Evolutionary conservation across 495 filamentous ascomycete genomes (phyloP), one percentile per base, ranked within the genome.

Genomic region (Podospora australis): DNA sequence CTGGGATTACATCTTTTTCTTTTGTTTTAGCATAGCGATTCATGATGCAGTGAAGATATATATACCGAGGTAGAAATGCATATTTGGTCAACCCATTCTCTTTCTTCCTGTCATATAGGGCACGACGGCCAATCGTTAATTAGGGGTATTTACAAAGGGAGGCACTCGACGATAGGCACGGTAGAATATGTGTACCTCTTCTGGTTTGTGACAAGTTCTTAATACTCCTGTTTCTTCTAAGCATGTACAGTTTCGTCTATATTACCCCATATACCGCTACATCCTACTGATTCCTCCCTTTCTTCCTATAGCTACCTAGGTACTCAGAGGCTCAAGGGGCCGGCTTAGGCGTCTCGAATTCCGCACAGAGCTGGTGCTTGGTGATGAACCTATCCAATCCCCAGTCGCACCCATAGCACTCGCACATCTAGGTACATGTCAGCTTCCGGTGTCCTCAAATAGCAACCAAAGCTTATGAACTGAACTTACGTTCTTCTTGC

Each of bases 21-120:
- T n/a, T n/a, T n/a, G n/a, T n/a, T n/a, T n/a, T n/a, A n/a, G 40
- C 40, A 43, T 43, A 43, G 40, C 40, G 40, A 36, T 36, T 36
- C 17, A 36, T 16, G 28, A 16, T 36, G 17, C 13, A 36, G 13
- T n/a, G 34, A 10, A 36, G 13, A 16, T 43, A 24, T 23, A 28
- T 43, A 25, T 43, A 43, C 14, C 32, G 19, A 36, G n/a, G 32
- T 43, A 43, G n/a, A 43, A 14, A 43, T 11, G n/a, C 22, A 22
- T 21, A 41, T 22, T 28, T 43, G 40, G 40, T 26, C 40, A 43
- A 43, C 40, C 40, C 40, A 43, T 19, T 23, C 23, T 13, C 13
- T n/a, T 23, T 23, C 23, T 9, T 13, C 5, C 3, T 39, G 38
- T 21, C 21, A n/a, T 24, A 23, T 24, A 42, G 16, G 16, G n/a